Evolutionary conservation across 1,139 yeast genomes (phyloP).

Genomic region (Chernovozyma aurita): DNA sequence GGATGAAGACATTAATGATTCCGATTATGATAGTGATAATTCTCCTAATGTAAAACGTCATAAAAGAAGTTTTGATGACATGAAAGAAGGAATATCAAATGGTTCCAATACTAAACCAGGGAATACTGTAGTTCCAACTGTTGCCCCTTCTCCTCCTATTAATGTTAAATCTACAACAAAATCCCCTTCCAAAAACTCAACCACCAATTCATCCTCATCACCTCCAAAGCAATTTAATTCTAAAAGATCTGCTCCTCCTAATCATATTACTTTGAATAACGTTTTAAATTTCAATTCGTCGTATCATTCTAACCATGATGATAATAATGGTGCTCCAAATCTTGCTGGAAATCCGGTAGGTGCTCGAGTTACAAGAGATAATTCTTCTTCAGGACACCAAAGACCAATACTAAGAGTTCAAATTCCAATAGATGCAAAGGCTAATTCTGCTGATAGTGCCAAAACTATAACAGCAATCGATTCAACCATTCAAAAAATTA

Average conservation of each 20-base stretch:
- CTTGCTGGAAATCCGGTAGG: neutral
- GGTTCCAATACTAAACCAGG: neutral
- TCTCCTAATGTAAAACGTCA: slow-evolving; percentile 6
- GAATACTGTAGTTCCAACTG: neutral
- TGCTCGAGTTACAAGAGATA: neutral
- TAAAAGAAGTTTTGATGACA: slow-evolving; percentile 4
- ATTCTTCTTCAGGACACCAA: slow-evolving; percentile 13
- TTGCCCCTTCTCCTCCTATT: neutral
- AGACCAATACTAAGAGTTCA: slow-evolving; percentile 50
- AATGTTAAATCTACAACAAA: neutral
- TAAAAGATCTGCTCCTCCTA: slow-evolving; percentile 16
- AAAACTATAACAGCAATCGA: slow-evolving; percentile 41
- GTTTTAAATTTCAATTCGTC: slow-evolving; percentile 25
- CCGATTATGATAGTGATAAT: slow-evolving; percentile 25
- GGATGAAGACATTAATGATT: slow-evolving; percentile 19
- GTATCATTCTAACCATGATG: neutral
- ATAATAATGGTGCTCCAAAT: neutral
- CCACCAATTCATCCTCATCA: neutral
- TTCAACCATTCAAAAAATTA: slow-evolving; percentile 8
- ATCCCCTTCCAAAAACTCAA: neutral
- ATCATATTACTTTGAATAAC: slow-evolving; percentile 23
- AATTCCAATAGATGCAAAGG: slow-evolving; percentile 42
- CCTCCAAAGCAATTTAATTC: slow-evolving; percentile 7
- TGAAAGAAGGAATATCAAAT: neutral
- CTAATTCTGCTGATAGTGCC: slow-evolving; percentile 22